Evolutionary conservation across 2,329 filamentous ascomycete species (phyloP).

Genomic region (Hypocreales sp.): DNA sequence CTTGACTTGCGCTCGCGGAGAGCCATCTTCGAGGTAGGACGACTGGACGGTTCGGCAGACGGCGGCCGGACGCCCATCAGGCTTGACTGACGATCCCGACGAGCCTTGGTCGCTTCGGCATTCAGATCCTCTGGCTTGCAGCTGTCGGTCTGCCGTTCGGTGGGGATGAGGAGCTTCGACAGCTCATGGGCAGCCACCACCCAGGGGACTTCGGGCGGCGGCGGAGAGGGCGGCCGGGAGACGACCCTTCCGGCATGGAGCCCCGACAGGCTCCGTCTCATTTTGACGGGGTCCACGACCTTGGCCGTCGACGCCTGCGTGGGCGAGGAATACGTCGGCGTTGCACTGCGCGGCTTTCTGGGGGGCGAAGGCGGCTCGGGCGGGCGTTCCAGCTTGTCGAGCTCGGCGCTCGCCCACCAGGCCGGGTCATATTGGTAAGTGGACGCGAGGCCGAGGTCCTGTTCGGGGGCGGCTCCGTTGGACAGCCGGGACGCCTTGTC

Average conservation of each 20-base stretch:
- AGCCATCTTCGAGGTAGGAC: slow-evolving; percentile 49
- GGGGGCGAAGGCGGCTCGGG: slow-evolving; percentile 31
- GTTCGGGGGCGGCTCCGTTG: slow-evolving; percentile 39
- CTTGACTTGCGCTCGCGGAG: slow-evolving; percentile 55
- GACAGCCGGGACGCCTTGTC: slow-evolving; percentile 15
- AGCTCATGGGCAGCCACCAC: slow-evolving; percentile 69
- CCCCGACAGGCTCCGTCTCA: slow-evolving; percentile 47
- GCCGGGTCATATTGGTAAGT: slow-evolving; percentile 42
- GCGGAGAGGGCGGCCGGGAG: slow-evolving; percentile 40
- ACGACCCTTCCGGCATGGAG: slow-evolving; percentile 15
- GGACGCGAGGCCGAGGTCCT: slow-evolving; percentile 21
- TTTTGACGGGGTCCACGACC: slow-evolving; percentile 50
- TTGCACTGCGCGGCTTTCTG: slow-evolving; percentile 38
- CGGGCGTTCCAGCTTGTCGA: slow-evolving; percentile 54
- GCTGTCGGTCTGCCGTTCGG: slow-evolving; percentile 58
- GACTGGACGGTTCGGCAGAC: slow-evolving; percentile 14
- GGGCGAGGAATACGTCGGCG: slow-evolving; percentile 66
- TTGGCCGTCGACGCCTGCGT: slow-evolving; percentile 81
- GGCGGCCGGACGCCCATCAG: slow-evolving; percentile 15
- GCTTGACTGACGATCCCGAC: slow-evolving; percentile 48
- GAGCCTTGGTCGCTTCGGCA: slow-evolving; percentile 44
- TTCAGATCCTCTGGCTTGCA: slow-evolving; percentile 67
- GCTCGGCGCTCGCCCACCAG: slow-evolving; percentile 54
- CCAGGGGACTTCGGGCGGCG: slow-evolving; percentile 75
- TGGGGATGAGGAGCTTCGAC: slow-evolving; percentile 67